These are phyloP conservation scores for Aspergillus baeticus DNA, from an alignment of 495 filamentous ascomycete genomes.

Conservation along the genomic window DNA sequence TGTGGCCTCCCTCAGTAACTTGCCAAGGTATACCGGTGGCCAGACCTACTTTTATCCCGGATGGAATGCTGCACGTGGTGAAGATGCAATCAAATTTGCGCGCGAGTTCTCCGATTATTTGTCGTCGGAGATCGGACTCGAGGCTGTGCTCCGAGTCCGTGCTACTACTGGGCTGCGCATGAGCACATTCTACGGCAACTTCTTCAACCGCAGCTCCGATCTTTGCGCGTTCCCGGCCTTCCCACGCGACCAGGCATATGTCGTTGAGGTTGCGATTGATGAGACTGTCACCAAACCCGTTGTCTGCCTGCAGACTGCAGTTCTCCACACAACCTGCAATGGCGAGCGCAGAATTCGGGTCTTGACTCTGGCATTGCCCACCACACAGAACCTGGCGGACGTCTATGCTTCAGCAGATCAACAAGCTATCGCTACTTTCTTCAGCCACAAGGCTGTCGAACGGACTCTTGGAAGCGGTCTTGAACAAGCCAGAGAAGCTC, in stretches of 20 bases:
- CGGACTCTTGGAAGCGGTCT: slow-evolving; percentile 79
- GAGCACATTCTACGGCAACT: slow-evolving; percentile 98
- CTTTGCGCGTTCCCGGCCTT: slow-evolving; percentile 97
- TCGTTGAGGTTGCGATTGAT: slow-evolving; percentile 98
- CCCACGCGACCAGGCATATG: slow-evolving; percentile 94
- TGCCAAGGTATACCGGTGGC: slow-evolving; percentile 93
- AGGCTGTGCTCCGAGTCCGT: slow-evolving; percentile 92
- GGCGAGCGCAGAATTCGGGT: slow-evolving; percentile 93
- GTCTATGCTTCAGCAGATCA: slow-evolving; percentile 95
- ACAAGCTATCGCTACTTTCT: slow-evolving; percentile 87
- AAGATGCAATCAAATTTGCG: slow-evolving; percentile 97
- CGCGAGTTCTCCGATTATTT: slow-evolving; percentile 95
- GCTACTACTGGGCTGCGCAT: slow-evolving; percentile 94
- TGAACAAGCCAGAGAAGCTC: slow-evolving; percentile 83
- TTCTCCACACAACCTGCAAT: slow-evolving; percentile 97
- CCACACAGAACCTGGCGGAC: slow-evolving; percentile 84
- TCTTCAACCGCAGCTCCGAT: slow-evolving; percentile 97
- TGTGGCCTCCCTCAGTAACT: slow-evolving; percentile 89
- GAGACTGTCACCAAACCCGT: slow-evolving; percentile 91
- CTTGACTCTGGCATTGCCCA: slow-evolving; percentile 88
- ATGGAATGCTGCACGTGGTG: slow-evolving; percentile 88
- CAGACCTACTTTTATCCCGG: slow-evolving; percentile 99
- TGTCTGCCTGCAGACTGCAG: slow-evolving; percentile 93
- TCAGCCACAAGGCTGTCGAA: slow-evolving; percentile 97
- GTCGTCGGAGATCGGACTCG: slow-evolving; percentile 91